Conservation (phyloP, 2,329 filamentous ascomycete species). For the Fusarium mundagurra region DNA sequence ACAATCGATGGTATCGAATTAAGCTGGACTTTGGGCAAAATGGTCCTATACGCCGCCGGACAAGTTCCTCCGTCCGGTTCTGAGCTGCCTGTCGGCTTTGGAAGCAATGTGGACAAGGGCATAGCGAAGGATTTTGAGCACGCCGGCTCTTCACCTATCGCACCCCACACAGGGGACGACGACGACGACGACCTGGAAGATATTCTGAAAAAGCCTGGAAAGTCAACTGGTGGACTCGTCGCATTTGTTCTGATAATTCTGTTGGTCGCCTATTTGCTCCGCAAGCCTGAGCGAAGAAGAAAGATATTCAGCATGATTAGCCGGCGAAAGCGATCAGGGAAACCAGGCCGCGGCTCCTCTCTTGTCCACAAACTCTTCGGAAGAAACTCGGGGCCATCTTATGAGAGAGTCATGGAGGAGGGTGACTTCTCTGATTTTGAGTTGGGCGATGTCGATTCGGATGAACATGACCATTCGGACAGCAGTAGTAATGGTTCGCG, state of each 20-base stretch:
- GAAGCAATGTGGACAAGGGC: constrained; percentile 76
- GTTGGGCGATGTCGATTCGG: constrained; percentile 72
- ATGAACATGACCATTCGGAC: constrained; percentile 72
- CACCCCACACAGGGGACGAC: constrained; percentile 54
- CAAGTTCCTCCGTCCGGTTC: constrained; percentile 75
- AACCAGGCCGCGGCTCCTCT: constrained; percentile 60
- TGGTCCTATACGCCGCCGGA: constrained; percentile 92
- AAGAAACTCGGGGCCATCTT: constrained; percentile 61
- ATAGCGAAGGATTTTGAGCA: constrained; percentile 84
- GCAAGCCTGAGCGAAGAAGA: constrained; percentile 78
- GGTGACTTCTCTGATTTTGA: constrained; percentile 82
- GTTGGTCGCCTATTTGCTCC: constrained; percentile 76
- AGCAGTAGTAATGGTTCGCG: constrained; percentile 66
- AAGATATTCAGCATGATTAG: constrained; percentile 44
- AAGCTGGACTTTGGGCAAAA: constrained; percentile 97
- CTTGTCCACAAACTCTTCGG: constrained; percentile 74
- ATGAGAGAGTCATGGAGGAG: constrained; percentile 88
- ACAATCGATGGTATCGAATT: constrained; percentile 93
- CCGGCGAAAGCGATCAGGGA: constrained; percentile 47
- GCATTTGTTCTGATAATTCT: constrained; percentile 80
- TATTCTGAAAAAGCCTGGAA: constrained; percentile 74
- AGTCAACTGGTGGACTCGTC: constrained; percentile 77
- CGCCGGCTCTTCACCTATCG: constrained; percentile 68
- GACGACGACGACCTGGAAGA: constrained; percentile 66
- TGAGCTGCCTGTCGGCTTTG: constrained; percentile 85